Percentiles rank a stretch among this genome's conserved stretches.
Evolutionary conservation across 495 filamentous ascomycete genomes (phyloP).

Genomic region (Xylaria cubensis): DNA sequence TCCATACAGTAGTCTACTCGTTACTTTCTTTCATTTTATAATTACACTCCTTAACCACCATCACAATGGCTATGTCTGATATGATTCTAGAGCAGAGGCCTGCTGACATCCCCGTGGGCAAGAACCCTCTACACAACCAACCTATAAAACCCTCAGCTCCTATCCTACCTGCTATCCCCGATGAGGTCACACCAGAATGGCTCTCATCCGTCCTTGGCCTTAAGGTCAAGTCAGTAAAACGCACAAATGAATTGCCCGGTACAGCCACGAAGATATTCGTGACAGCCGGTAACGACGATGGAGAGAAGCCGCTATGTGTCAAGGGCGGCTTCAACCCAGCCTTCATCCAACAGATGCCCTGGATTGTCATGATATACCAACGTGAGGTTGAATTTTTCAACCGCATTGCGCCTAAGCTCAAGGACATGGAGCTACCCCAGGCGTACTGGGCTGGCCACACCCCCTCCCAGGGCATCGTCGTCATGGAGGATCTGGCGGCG

Average conservation of each 20-base stretch:
- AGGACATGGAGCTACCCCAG: conserved; percentile 41
- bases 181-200: conserved; percentile 50
- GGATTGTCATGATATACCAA: conserved; percentile 43
- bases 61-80: conserved; percentile 15
- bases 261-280: conserved; percentile 45
- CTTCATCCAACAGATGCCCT: conserved; percentile 40
- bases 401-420: conserved; percentile 39
- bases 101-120: background rate
- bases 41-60: background rate
- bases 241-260: conserved; percentile 38
- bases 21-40: background rate
- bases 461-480: conserved; percentile 43
- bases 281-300: conserved; percentile 31
- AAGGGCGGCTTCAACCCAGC: conserved; percentile 46
- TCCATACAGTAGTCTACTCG: background rate
- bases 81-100: conserved; percentile 18
- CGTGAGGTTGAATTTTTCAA: conserved; percentile 46
- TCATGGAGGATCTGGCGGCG: conserved; percentile 44
- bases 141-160: background rate
- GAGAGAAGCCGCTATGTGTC: conserved; percentile 40
- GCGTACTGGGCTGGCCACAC: conserved; percentile 43
- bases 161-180: conserved; percentile 42
- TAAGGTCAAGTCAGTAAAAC: conserved; percentile 38
- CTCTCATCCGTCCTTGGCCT: conserved; percentile 45
- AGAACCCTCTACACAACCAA: background rate